phyloP scores from a whole-genome alignment of 2,329 filamentous ascomycete genomes.

The Orbilia javanica region DNA sequence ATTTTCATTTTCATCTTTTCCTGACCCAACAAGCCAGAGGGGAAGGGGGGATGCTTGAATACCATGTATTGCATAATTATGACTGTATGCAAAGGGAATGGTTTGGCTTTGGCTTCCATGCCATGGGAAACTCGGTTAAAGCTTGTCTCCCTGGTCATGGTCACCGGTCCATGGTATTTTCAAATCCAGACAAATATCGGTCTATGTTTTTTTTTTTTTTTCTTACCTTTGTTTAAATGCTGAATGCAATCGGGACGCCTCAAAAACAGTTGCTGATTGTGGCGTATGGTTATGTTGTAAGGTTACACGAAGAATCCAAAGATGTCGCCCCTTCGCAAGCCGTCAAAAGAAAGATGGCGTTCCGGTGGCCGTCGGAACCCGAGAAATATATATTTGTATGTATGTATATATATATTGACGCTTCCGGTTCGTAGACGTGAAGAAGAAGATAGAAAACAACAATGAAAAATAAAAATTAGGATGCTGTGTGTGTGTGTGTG shows the following conservation, averaged over 20 bases:
- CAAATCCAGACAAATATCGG: not conserved
- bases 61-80: too few relatives aligned
- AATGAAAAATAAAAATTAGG: too few relatives aligned
- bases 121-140: conserved; percentile 21
- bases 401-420: too few relatives aligned
- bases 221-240: conserved; percentile 3
- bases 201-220: not conserved
- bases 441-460: too few relatives aligned
- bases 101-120: conserved; percentile 5
- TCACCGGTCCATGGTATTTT: conserved; percentile 2
- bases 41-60: not conserved
- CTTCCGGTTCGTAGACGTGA: too few relatives aligned
- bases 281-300: not conserved
- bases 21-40: too few relatives aligned
- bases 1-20: too few relatives aligned
- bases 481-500: too few relatives aligned
- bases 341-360: not conserved
- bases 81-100: not conserved
- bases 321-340: not conserved
- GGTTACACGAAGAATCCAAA: conserved; percentile 10
- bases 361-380: conserved; percentile 15
- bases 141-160: conserved; percentile 27
- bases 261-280: not conserved
- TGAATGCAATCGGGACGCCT: not conserved
- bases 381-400: too few relatives aligned